Conservation (phyloP, 2,329 filamentous ascomycete genomes). For the Exophiala bonariae region DNA sequence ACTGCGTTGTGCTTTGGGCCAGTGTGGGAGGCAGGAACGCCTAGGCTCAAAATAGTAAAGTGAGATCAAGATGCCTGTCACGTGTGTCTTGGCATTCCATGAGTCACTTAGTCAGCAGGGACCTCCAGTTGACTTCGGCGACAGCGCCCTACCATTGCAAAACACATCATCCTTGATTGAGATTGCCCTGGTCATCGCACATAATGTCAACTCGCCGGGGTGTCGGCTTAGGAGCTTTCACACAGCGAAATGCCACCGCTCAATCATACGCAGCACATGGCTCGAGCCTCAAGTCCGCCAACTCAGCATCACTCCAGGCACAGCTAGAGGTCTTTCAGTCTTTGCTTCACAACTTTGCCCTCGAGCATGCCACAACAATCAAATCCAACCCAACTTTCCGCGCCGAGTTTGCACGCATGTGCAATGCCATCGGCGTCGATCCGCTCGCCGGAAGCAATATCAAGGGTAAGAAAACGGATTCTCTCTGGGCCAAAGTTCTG, state of each 20-base stretch:
- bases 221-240: conserved; percentile 87
- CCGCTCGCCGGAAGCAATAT: conserved; percentile 72
- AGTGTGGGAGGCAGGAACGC: too few species aligned
- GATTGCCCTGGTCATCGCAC: too few species aligned
- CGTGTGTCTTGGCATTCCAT: too few species aligned
- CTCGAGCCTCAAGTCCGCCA: conserved; percentile 77
- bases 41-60: too few species aligned
- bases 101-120: too few species aligned
- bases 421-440: conserved; percentile 92
- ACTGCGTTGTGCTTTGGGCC: conserved; percentile 1
- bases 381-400: conserved; percentile 93
- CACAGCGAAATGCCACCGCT: conserved; percentile 77
- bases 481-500: conserved; percentile 89
- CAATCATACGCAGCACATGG: conserved; percentile 92
- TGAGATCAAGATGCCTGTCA: too few species aligned
- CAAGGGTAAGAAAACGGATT: conserved; percentile 57
- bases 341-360: conserved; percentile 88
- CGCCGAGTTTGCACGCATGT: conserved; percentile 98
- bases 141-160: too few species aligned
- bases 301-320: conserved; percentile 82
- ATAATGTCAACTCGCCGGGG: conserved; percentile 55
- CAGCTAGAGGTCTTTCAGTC: conserved; percentile 96
- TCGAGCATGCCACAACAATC: conserved; percentile 93
- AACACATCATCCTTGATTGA: too few species aligned
- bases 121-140: too few species aligned